Evolutionary conservation across 2,329 filamentous ascomycete species (phyloP).

Genomic region (Aspergillus hiratsukae): DNA sequence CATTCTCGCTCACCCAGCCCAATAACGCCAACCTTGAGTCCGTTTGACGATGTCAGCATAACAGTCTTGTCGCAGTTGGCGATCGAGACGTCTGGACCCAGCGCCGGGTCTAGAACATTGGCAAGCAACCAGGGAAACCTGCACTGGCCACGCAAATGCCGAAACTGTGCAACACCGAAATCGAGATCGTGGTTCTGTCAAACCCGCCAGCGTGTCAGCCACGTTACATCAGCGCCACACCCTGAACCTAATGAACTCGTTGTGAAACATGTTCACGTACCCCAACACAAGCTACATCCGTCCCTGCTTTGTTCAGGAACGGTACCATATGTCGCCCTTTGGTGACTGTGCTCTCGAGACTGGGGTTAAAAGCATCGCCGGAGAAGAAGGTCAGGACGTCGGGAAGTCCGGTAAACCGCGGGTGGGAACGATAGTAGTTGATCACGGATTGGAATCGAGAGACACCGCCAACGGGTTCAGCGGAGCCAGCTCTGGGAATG

Average conservation of each 20-base stretch:
- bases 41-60: slow-evolving; percentile 75
- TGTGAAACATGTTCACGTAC: slow-evolving; percentile 46
- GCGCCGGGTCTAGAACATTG: slow-evolving; percentile 78
- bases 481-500: slow-evolving; percentile 51
- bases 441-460: slow-evolving; percentile 74
- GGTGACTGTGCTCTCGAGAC: slow-evolving; percentile 80
- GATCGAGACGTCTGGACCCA: slow-evolving; percentile 70
- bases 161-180: slow-evolving; percentile 80
- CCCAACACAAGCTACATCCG: slow-evolving; percentile 75
- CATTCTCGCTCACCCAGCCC: slow-evolving; percentile 84
- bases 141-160: slow-evolving; percentile 67
- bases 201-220: slow-evolving; percentile 9
- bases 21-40: slow-evolving; percentile 79
- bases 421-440: slow-evolving; percentile 65
- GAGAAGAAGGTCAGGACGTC: slow-evolving; percentile 76
- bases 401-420: slow-evolving; percentile 59
- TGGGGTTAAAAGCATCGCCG: slow-evolving; percentile 89
- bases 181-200: slow-evolving; percentile 82
- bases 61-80: slow-evolving; percentile 70
- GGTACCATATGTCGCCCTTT: slow-evolving; percentile 91
- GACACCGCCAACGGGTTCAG: slow-evolving; percentile 78
- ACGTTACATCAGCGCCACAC: not conserved
- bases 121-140: slow-evolving; percentile 85
- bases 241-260: not conserved
- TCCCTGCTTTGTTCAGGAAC: slow-evolving; percentile 71